A percentile compares a stretch with the other conserved stretches of the same genome.
Conservation (phyloP, 192 early-diverging fungal species). For the Coemansia sp. region DNA sequence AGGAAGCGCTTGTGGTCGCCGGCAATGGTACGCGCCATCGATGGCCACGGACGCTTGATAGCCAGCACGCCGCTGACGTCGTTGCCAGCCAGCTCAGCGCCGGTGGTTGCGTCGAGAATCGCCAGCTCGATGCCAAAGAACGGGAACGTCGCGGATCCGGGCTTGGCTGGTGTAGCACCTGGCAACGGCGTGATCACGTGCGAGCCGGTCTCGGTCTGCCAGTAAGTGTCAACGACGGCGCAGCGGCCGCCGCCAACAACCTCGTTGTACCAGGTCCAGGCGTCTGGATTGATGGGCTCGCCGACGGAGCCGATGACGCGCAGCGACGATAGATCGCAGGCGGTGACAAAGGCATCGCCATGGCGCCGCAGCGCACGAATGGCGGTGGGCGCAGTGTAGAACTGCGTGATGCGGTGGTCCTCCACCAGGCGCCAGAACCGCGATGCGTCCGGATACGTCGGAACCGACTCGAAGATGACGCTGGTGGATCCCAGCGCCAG, state of each 20-base stretch:
- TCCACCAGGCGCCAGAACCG: constrained; percentile 85
- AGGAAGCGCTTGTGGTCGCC: constrained; percentile 90
- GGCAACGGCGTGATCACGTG: constrained; percentile 90
- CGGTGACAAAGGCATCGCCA: constrained; percentile 75
- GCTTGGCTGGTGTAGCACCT: constrained; percentile 86
- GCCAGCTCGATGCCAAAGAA: constrained; percentile 95
- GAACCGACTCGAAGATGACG: constrained; percentile 91
- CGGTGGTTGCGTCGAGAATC: constrained; percentile 82
- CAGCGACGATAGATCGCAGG: constrained; percentile 78
- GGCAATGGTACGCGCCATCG: constrained; percentile 89
- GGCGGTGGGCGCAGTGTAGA: constrained; percentile 98
- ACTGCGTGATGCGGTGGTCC: constrained; percentile 91
- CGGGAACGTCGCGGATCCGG: constrained; percentile 92
- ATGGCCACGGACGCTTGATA: constrained; percentile 85
- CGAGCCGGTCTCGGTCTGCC: constrained; percentile 92
- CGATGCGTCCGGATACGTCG: constrained; percentile 85
- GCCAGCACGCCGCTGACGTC: constrained; percentile 90
- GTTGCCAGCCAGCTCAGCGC: constrained; percentile 80
- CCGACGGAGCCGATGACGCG: constrained; percentile 93
- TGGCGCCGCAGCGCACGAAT: constrained; percentile 92
- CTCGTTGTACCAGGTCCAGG: constrained; percentile 96
- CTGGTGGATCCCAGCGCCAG: constrained; percentile 85
- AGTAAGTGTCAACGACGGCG: constrained; percentile 97
- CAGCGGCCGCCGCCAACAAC: constrained; percentile 83
- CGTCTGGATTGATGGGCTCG: constrained; percentile 97